Evolutionary conservation across 2,329 filamentous ascomycete species (phyloP), one percentile per base, ranked within the genome.

Genomic region (Colletotrichum eremochloae): DNA sequence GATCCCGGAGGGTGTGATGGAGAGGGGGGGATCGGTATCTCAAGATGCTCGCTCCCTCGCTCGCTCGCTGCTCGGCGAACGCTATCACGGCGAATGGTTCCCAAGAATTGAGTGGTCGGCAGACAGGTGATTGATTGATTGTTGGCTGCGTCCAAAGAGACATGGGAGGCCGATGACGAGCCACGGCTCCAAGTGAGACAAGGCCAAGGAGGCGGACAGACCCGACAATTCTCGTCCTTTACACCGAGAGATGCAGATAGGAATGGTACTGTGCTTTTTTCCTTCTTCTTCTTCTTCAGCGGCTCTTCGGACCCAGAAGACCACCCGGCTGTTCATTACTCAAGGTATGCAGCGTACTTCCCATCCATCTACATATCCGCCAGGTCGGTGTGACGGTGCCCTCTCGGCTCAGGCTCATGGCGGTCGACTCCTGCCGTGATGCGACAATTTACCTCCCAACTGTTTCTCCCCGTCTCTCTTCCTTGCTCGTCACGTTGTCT

Each of bases 61-160:
- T 64, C 66, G 60, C 31, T 44, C 36, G 20, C 57, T 3, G 52
- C 55, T 52, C 68, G 62, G 56, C 46, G 57, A 72, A 74, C 69
- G 58, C 69, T 60, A 72, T 63, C 58, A 61, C 61, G 62, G 53
- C 50, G 61, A 31, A 67, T 63, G 67, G 67, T 65, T 65, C 63
- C 36, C 63, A 48, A 57, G 55, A 64, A 60, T 14, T 53, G 62
- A 63, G 53, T 48, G 69, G 31, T 68, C 14, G 15, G 18, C 14
- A 6, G 36, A 33, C 42, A 61, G 63, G 60, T 63, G 67, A 71
- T 60, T 60, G 56, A 46, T 46, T n/a, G 18, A 46, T 20, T n/a
- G 18, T 57, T 64, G 61, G 36, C 42, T 29, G 53, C 36, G 40
- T 15, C 15, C 20, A n/a, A 48, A 36, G 9, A 46, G 44, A 24